Evolutionary conservation across 169 alveolate species (phyloP).

Genomic region (Plasmodium fragile): DNA sequence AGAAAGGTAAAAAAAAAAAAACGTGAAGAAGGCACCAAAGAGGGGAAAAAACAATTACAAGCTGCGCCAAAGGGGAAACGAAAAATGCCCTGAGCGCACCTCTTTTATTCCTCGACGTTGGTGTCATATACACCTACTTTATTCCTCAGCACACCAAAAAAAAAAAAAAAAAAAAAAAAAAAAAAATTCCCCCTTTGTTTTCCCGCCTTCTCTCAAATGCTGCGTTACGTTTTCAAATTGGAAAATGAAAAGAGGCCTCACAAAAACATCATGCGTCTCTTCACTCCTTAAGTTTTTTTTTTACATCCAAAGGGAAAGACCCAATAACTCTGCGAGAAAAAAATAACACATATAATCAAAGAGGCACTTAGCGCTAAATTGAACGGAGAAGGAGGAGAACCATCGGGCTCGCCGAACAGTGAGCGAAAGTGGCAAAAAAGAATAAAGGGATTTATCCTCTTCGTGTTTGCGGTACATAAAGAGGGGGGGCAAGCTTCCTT

Average conservation of each 20-base stretch:
- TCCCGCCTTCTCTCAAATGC: neutral
- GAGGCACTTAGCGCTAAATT: neutral
- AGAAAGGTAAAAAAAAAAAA: neutral
- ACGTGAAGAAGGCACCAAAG: neutral
- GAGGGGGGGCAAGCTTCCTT: neutral
- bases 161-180: too few relatives aligned
- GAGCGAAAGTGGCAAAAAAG: neutral
- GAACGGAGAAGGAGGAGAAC: neutral
- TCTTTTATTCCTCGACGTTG: neutral
- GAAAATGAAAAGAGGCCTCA: neutral
- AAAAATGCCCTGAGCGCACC: neutral
- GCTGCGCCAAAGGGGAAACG: neutral
- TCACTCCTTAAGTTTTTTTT: neutral
- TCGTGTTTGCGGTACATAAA: neutral
- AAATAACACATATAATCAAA: neutral
- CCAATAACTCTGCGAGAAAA: neutral
- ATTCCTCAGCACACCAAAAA: neutral
- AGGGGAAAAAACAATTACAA: neutral
- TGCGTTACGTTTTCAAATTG: neutral
- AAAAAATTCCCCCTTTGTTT: neutral
- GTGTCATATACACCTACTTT: neutral
- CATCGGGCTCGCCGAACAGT: neutral
- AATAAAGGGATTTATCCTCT: neutral
- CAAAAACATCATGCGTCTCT: neutral
- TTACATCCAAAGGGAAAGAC: neutral